These are phyloP conservation scores for Closterium sp. DNA, from an alignment of 139 green algal genomes.

Conservation along the genomic window DNA sequence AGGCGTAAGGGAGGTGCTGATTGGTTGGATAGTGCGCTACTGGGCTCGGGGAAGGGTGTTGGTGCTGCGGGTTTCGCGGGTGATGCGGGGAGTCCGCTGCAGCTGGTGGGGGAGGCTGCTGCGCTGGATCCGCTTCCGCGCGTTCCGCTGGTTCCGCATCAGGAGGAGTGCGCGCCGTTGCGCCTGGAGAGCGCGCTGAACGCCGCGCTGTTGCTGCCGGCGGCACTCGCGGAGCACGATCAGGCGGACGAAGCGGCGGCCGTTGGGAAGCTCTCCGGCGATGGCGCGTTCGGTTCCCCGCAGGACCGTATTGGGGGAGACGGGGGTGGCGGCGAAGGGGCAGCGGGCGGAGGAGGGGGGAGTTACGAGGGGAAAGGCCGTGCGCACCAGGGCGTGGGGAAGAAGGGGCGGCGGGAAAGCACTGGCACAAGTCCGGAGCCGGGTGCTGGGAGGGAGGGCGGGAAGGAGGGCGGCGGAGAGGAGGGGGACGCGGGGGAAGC, in stretches of 20 bases:
- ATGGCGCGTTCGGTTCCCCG: background rate
- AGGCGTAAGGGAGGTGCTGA: background rate
- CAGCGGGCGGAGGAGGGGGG: background rate
- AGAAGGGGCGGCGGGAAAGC: background rate
- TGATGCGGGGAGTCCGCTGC: too few relatives aligned
- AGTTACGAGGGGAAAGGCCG: background rate
- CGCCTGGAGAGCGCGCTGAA: background rate
- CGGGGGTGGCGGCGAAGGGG: background rate
- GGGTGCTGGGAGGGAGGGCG: background rate
- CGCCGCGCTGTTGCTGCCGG: background rate
- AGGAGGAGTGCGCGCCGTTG: background rate
- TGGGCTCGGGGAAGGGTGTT: background rate
- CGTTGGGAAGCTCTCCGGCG: background rate
- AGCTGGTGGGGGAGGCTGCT: background rate
- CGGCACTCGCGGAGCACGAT: background rate
- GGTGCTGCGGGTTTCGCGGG: too few relatives aligned
- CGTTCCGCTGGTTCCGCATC: background rate
- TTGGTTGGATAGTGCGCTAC: background rate
- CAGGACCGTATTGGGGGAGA: background rate
- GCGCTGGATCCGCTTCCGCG: background rate
- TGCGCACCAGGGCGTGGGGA: too few relatives aligned
- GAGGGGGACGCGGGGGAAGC: background rate
- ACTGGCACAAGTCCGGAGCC: background rate
- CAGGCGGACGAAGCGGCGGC: too few relatives aligned
- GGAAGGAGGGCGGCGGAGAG: background rate